phyloP scores from a whole-genome alignment of 2,329 filamentous ascomycete species.

The Ceratocystis diversiconidia region DNA sequence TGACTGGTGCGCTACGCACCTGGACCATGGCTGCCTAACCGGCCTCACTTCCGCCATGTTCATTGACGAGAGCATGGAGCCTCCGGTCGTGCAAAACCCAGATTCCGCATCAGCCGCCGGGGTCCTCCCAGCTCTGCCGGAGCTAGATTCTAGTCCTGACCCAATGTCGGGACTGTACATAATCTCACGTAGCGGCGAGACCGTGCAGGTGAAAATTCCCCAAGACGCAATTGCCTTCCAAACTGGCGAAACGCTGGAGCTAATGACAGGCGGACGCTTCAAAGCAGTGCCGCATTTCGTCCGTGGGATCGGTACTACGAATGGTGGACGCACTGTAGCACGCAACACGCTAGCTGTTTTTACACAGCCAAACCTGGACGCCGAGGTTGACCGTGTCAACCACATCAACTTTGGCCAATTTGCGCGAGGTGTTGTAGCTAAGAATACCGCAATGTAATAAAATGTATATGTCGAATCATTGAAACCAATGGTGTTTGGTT shows the following conservation, averaged over 20 bases:
- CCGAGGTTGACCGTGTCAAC: slow-evolving; percentile 56
- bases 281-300: slow-evolving; percentile 95
- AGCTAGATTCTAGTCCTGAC: slow-evolving; percentile 66
- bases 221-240: slow-evolving; percentile 88
- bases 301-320: slow-evolving; percentile 50
- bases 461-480: not conserved
- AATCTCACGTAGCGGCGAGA: slow-evolving; percentile 64
- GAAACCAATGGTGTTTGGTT: not conserved
- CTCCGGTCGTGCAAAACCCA: slow-evolving; percentile 26
- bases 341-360: slow-evolving; percentile 91
- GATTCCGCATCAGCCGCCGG: slow-evolving; percentile 19
- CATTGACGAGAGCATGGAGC: slow-evolving; percentile 54
- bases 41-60: slow-evolving; percentile 94
- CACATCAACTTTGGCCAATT: slow-evolving; percentile 62
- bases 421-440: slow-evolving; percentile 46
- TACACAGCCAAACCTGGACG: slow-evolving; percentile 84
- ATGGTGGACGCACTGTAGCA: slow-evolving; percentile 42
- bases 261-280: slow-evolving; percentile 83
- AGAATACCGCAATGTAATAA: slow-evolving; percentile 38
- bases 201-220: slow-evolving; percentile 86
- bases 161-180: slow-evolving; percentile 85
- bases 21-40: slow-evolving; percentile 88
- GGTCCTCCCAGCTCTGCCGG: slow-evolving; percentile 41
- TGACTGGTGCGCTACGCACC: slow-evolving; percentile 85
- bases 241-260: slow-evolving; percentile 80